Evolutionary conservation across 129 eudicot species (phyloP), one percentile per base, ranked within the genome.

Genomic region (Flaveria bidentis): DNA sequence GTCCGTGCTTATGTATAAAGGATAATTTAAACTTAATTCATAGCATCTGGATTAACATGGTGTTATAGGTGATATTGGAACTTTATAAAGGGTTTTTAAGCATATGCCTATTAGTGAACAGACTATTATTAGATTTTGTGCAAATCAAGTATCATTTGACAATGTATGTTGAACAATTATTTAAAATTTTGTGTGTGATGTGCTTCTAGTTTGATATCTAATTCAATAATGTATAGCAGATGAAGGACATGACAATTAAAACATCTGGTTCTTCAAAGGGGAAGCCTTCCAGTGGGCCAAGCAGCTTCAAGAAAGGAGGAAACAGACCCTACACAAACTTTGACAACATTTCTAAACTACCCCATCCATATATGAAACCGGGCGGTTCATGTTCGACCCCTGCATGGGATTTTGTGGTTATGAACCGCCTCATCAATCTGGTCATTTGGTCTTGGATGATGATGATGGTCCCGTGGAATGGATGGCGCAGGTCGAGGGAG

Each of bases 401-500:
- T 9, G 92, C 93, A 61, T 90, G 98, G 96, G 92, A 89, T 80
- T 87, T 84, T 55, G 87, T 9, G 87, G 85, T 33, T 76, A 44
- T 18, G 94, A 84, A 53, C 85, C 91, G 8, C 84, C 93, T 22
- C 87, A 92, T 26, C 88, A 82, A 42, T 80, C 88, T 22, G 86
- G 90, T 75, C 92, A 86, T 52, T 70, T 90, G 69, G 84, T 85
- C 73, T 41, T 90, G 72, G 91, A 90, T 70, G 92, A 93, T 41
- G 97, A 90, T 28, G 45, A 87, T 61, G 97, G 87, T 53, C 91
- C 97, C 4, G 87, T 88, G 11, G 97, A 93, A 55, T 93, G 98
- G 98, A 88, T 81, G 87, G 98, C 98, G 16, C 98, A 93, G 76
- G 98, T 93, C 66, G 98, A 93, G 80, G 92, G 96, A 6, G 98